Percentiles rank a stretch among this genome's conserved stretches.
Conservation (phyloP, 2,329 filamentous ascomycete genomes). For the Penicillium sp. region DNA sequence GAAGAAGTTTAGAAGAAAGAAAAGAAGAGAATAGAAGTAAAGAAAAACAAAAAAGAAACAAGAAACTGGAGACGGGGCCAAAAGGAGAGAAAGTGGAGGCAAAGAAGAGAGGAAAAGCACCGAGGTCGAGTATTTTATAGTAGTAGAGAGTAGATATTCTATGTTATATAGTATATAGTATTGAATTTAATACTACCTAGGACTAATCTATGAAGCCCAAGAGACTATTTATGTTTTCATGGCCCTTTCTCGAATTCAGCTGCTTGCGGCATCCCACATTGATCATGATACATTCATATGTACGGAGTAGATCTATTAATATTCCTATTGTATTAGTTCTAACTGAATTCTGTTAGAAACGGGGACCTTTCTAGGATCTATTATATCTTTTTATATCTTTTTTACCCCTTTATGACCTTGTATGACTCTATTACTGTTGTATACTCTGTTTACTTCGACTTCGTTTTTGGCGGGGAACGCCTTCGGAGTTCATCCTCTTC, state of each 20-base stretch:
- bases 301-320: not conserved
- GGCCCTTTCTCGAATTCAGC: constrained; percentile 4
- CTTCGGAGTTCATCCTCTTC: not conserved
- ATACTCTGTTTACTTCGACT: not conserved
- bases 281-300: not conserved
- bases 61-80: not conserved
- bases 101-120: constrained; percentile 1
- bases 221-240: not conserved
- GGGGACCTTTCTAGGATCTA: not conserved
- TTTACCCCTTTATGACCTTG: not conserved
- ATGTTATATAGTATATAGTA: not conserved
- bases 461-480: not conserved
- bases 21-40: not conserved
- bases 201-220: not conserved
- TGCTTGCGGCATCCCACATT: constrained; percentile 8
- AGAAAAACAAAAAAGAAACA: not conserved
- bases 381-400: not conserved
- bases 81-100: constrained; percentile 8
- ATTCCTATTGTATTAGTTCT: not conserved
- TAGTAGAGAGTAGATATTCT: not conserved
- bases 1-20: not conserved
- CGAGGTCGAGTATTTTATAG: not conserved
- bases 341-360: constrained; percentile 3
- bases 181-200: not conserved
- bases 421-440: not conserved